Conservation (phyloP, 2,329 filamentous ascomycete species). For the Sarocladiaceae sp. region DNA sequence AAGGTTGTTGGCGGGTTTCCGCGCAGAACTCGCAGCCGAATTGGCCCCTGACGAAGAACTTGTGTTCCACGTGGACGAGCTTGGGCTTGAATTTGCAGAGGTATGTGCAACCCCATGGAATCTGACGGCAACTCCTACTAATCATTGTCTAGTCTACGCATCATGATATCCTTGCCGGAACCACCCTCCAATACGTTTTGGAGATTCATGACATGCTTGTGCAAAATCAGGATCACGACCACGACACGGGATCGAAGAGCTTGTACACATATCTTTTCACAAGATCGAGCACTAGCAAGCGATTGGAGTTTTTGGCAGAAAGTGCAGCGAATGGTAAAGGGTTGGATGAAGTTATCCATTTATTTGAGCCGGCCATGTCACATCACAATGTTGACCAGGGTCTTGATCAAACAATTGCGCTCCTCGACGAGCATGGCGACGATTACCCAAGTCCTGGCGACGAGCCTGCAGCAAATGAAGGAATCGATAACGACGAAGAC, state of each 20-base stretch:
- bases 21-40: conserved; percentile 41
- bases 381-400: conserved; percentile 21
- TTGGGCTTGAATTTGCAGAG: conserved; percentile 50
- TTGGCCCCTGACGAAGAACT: conserved; percentile 42
- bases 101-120: conserved; percentile 24
- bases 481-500: background rate
- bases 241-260: conserved; percentile 20
- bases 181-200: conserved; percentile 37
- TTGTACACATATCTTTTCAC: conserved; percentile 40
- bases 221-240: conserved; percentile 38
- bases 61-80: conserved; percentile 46
- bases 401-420: conserved; percentile 11
- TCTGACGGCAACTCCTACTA: too few relatives aligned
- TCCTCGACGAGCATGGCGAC: conserved; percentile 6
- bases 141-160: conserved; percentile 28
- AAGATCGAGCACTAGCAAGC: conserved; percentile 32
- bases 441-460: conserved; percentile 9
- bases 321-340: conserved; percentile 37
- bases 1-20: conserved; percentile 38
- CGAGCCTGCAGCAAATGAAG: background rate
- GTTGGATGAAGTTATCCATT: conserved; percentile 35
- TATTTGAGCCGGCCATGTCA: conserved; percentile 27
- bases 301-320: conserved; percentile 35
- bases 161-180: conserved; percentile 27
- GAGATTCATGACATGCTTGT: conserved; percentile 38